Conservation (phyloP, 176 grass and related monocot species). For the Oryza glaberrima region DNA sequence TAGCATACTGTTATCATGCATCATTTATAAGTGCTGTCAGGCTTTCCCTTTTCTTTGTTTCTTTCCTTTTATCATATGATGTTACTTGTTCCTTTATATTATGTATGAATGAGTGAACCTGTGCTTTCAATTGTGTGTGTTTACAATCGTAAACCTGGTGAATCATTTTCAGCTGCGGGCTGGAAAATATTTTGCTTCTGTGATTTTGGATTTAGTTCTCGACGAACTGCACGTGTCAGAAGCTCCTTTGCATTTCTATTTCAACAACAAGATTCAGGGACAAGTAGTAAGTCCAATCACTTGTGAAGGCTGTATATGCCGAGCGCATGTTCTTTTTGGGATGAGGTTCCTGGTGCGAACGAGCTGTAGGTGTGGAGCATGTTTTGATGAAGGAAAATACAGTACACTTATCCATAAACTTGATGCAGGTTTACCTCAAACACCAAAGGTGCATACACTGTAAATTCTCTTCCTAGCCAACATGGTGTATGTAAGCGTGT, state of each 20-base stretch:
- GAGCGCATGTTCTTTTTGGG: conserved; percentile 35
- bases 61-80: not conserved
- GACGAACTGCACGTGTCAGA: conserved; percentile 23
- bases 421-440: conserved; percentile 29
- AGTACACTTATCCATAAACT: conserved; percentile 30
- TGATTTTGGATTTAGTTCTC: conserved; percentile 13
- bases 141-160: not conserved
- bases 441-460: conserved; percentile 24
- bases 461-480: not conserved
- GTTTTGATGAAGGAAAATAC: conserved; percentile 4
- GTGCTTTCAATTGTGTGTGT: not conserved
- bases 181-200: conserved; percentile 3
- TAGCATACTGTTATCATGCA: not conserved
- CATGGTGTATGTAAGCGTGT: not conserved
- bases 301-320: conserved; percentile 28
- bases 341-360: conserved; percentile 16
- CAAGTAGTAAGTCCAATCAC: not conserved
- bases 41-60: not conserved
- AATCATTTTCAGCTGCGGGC: conserved; percentile 10
- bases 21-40: not conserved
- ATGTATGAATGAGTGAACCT: not conserved
- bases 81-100: not conserved
- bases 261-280: not conserved
- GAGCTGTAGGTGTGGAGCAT: conserved; percentile 20
- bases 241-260: not conserved